A percentile compares a stretch with the other conserved stretches of the same genome.
These are phyloP conservation scores for Zygosaccharomyces kombuchaensis DNA, from an alignment of 805 yeast species.

Conservation along the genomic window DNA sequence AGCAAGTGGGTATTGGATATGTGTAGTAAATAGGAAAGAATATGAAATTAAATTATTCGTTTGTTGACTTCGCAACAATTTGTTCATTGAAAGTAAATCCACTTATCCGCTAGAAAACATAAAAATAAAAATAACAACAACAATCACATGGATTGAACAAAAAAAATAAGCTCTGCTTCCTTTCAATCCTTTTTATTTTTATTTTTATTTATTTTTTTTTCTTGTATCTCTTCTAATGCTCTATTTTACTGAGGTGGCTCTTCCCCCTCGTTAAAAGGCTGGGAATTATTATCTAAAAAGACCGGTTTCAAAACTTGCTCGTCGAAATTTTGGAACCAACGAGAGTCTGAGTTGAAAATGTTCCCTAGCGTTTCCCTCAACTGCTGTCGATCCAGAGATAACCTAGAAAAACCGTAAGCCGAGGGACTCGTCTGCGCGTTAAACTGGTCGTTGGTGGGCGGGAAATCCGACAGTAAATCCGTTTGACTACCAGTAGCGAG, in stretches of 20 bases:
- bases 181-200: neutral
- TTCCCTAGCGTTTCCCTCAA: slow-evolving; percentile 22
- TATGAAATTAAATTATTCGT: neutral
- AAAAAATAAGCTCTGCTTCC: too few relatives aligned
- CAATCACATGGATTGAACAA: too few relatives aligned
- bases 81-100: too few relatives aligned
- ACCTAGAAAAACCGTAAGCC: slow-evolving; percentile 10
- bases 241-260: slow-evolving; percentile 4
- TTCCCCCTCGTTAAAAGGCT: slow-evolving; percentile 9
- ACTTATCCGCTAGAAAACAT: too few relatives aligned
- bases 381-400: slow-evolving; percentile 17
- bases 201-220: neutral
- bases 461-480: slow-evolving; percentile 9
- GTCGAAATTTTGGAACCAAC: slow-evolving; percentile 92
- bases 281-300: slow-evolving; percentile 53
- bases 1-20: slow-evolving; percentile 71
- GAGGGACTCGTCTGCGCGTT: neutral
- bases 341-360: slow-evolving; percentile 42
- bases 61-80: neutral
- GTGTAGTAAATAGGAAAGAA: slow-evolving; percentile 17
- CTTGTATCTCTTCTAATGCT: neutral
- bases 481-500: slow-evolving; percentile 1
- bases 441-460: slow-evolving; percentile 7
- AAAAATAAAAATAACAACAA: too few relatives aligned
- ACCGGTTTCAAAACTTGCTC: slow-evolving; percentile 93